These are phyloP conservation scores for Ophiostoma novo-ulmi DNA, from an alignment of 2,329 filamentous ascomycete genomes.

Conservation along the genomic window DNA sequence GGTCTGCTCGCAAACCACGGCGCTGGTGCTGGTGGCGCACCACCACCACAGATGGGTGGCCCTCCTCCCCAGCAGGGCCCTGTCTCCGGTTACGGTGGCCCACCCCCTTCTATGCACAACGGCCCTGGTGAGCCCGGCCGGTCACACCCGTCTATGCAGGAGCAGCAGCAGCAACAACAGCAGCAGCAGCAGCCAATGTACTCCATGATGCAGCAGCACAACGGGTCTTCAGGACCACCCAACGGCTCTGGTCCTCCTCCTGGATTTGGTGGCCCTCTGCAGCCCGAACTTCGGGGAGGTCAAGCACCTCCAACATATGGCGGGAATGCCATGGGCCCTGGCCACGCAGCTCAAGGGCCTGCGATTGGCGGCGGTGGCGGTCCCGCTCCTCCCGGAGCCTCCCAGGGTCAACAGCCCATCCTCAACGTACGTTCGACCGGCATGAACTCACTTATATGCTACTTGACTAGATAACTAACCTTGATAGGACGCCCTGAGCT, in stretches of 20 bases:
- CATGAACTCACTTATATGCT: background rate
- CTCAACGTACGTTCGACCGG: slow-evolving; percentile 55
- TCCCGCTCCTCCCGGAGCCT: slow-evolving; percentile 43
- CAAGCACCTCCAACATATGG: slow-evolving; percentile 57
- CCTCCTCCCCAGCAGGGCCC: slow-evolving; percentile 46
- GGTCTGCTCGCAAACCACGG: slow-evolving; percentile 75
- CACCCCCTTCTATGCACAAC: slow-evolving; percentile 38
- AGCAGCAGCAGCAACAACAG: slow-evolving; percentile 24
- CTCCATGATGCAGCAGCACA: slow-evolving; percentile 48
- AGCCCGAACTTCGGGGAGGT: slow-evolving; percentile 55
- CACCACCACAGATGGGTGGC: slow-evolving; percentile 45
- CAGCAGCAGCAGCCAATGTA: slow-evolving; percentile 52
- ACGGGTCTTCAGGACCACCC: slow-evolving; percentile 41
- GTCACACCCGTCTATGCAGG: slow-evolving; percentile 23
- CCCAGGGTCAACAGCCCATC: slow-evolving; percentile 78
- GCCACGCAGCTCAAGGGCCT: slow-evolving; percentile 35
- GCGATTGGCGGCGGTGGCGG: background rate
- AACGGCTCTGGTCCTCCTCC: slow-evolving; percentile 53
- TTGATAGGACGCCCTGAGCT: slow-evolving; percentile 69
- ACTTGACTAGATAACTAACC: background rate
- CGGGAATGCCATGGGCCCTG: slow-evolving; percentile 37
- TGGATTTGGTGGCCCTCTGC: slow-evolving; percentile 66
- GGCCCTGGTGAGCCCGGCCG: slow-evolving; percentile 44
- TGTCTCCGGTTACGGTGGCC: slow-evolving; percentile 48
- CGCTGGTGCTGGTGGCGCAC: slow-evolving; percentile 30